Conservation (phyloP, 2,329 filamentous ascomycete species). For the Ophiognomonia clavigignenti-juglandacearum region DNA sequence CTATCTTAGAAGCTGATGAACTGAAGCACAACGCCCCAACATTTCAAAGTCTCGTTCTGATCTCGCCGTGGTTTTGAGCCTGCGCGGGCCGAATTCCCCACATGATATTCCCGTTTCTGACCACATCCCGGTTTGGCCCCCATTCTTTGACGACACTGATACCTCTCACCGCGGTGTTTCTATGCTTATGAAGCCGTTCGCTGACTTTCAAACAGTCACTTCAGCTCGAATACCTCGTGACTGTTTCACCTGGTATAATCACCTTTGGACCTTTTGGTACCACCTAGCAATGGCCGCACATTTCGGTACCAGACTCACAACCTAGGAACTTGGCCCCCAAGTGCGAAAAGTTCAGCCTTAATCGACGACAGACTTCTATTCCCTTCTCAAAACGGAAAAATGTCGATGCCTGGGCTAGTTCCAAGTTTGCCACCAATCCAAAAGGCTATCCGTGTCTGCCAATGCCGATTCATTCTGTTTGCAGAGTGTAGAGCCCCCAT, state of each 20-base stretch:
- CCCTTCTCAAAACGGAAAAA: background rate
- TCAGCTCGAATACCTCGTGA: background rate
- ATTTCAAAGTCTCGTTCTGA: background rate
- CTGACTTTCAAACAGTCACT: too few species aligned
- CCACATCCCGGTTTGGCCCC: slow-evolving; percentile 12
- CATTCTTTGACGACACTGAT: background rate
- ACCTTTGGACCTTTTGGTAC: too few species aligned
- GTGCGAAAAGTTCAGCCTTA: background rate
- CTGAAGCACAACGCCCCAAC: slow-evolving; percentile 10
- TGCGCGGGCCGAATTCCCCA: slow-evolving; percentile 9
- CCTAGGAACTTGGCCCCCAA: slow-evolving; percentile 13
- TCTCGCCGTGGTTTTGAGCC: slow-evolving; percentile 3
- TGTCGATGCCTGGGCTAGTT: background rate
- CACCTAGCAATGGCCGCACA: too few species aligned
- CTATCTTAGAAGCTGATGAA: slow-evolving; percentile 7
- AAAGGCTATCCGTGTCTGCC: background rate
- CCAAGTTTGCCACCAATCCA: slow-evolving; percentile 8
- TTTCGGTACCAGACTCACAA: too few species aligned
- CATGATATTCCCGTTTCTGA: slow-evolving; percentile 8
- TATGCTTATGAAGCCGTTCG: slow-evolving; percentile 1
- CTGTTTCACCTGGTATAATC: background rate
- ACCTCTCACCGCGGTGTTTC: background rate
- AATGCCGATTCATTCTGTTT: too few species aligned
- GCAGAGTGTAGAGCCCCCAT: too few species aligned
- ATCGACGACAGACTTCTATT: background rate